Evolutionary conservation across 2,329 filamentous ascomycete species (phyloP), one percentile per base, ranked within the genome.

Genomic region (Aschersonia sp.): DNA sequence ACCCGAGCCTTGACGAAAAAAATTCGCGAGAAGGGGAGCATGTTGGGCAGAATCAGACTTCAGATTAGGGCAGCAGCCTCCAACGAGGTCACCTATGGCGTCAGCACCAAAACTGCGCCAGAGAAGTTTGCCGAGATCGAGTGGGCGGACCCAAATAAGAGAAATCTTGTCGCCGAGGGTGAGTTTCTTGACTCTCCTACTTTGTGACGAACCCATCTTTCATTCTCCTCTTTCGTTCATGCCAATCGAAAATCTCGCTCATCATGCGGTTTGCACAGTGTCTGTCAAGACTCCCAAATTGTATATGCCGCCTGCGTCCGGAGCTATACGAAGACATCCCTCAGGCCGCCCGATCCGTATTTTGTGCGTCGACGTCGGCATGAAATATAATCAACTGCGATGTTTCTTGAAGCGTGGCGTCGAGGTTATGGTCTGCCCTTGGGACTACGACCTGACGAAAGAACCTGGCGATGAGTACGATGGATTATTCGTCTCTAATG

Each of bases 331-430:
- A 58, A 84, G 86, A 67, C 89, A 95, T 68, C 85, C 89, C 41
- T 94, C 88, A 49, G 92, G 91, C 52, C 85, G 89, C 57, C 76
- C 83, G 45, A 76, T 97, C 50, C 86, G 89, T 61, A 82, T 98
- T 52, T 74, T 97, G 46, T 95, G 89, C 63, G 78, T 98, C 56
- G 92, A 98, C 70, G 91, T 98, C 56, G 92, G 92, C 64, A 82
- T 97, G 74, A 98, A 98, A 70, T 96, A 87, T 71, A 98, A 97
- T 71, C 92, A 98, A 71, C 76, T 98, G 58, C 80, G 92, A 56
- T 98, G 92, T 70, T 82, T 98, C 59, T 74, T 98, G 51, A 83
- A 81, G 59, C 82, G 92, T 56, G 92, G 92, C 48, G 85, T 97
- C 48, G 92, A 98, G 64, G 89, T 97, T 45, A 71, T 95, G 54